These are phyloP conservation scores for Extremus antarcticus DNA, from an alignment of 495 filamentous ascomycete species.

Conservation along the genomic window DNA sequence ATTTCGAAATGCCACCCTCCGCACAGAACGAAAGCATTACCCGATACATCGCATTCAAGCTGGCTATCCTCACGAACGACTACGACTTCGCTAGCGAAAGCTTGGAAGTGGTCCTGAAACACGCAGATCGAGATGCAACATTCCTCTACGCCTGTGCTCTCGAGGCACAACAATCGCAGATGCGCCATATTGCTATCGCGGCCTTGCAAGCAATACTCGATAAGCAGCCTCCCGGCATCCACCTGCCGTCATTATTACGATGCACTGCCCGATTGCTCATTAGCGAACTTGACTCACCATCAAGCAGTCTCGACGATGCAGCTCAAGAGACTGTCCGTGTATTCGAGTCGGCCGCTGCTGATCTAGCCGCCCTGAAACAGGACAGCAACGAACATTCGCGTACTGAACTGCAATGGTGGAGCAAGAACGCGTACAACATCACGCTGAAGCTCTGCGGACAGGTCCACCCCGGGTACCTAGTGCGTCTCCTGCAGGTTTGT, in stretches of 20 bases:
- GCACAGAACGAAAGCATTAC: constrained; percentile 51
- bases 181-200: constrained; percentile 45
- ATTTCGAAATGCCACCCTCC: constrained; percentile 48
- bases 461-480: constrained; percentile 41
- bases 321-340: constrained; percentile 41
- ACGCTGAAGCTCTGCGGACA: constrained; percentile 47
- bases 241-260: constrained; percentile 59
- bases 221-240: constrained; percentile 42
- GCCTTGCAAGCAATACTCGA: constrained; percentile 49
- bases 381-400: constrained; percentile 28
- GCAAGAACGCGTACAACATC: constrained; percentile 65
- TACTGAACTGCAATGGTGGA: constrained; percentile 71
- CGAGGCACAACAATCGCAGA: constrained; percentile 57
- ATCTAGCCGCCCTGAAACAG: constrained; percentile 23
- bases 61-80: constrained; percentile 52
- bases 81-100: constrained; percentile 46
- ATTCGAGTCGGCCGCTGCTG: constrained; percentile 47
- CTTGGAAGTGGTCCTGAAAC: constrained; percentile 41
- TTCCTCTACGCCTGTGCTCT: constrained; percentile 67
- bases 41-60: constrained; percentile 62
- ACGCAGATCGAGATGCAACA: constrained; percentile 40
- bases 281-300: constrained; percentile 34
- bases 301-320: not conserved
- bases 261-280: constrained; percentile 51
- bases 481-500: constrained; percentile 50